These are phyloP conservation scores for Suhomyces faveliae DNA, from an alignment of 805 yeast species.

Conservation along the genomic window DNA sequence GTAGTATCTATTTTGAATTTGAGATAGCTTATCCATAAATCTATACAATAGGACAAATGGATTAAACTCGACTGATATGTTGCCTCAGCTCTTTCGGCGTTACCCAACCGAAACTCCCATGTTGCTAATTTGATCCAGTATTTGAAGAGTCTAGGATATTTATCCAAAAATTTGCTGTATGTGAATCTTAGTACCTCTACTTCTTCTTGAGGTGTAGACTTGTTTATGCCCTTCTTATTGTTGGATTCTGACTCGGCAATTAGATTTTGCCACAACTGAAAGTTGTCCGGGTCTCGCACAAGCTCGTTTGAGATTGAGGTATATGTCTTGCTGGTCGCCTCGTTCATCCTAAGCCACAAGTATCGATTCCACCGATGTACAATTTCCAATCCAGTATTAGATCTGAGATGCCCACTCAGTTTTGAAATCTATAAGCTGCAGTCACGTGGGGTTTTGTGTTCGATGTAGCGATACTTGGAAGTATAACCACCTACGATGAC, in stretches of 20 bases:
- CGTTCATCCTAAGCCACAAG: neutral
- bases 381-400: neutral
- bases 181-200: slow-evolving; percentile 35
- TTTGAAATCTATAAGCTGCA: neutral
- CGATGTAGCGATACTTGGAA: neutral
- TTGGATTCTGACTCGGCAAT: slow-evolving; percentile 30
- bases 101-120: slow-evolving; percentile 46
- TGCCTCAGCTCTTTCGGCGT: slow-evolving; percentile 32
- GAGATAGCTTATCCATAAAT: slow-evolving; percentile 52
- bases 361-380: neutral
- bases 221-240: slow-evolving; percentile 28
- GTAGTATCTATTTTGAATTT: slow-evolving; percentile 37
- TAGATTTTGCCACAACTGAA: slow-evolving; percentile 38
- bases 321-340: slow-evolving; percentile 22
- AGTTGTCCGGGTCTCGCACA: slow-evolving; percentile 33
- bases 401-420: neutral
- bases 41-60: slow-evolving; percentile 42
- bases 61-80: slow-evolving; percentile 22
- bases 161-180: slow-evolving; percentile 42
- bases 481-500: neutral
- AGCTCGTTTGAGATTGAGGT: slow-evolving; percentile 29
- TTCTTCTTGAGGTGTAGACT: slow-evolving; percentile 29
- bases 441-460: neutral
- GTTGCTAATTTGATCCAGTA: slow-evolving; percentile 59
- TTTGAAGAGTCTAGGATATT: slow-evolving; percentile 50